Evolutionary conservation across 495 filamentous ascomycete genomes (phyloP).

Genomic region (Penicillium diatomitis): DNA sequence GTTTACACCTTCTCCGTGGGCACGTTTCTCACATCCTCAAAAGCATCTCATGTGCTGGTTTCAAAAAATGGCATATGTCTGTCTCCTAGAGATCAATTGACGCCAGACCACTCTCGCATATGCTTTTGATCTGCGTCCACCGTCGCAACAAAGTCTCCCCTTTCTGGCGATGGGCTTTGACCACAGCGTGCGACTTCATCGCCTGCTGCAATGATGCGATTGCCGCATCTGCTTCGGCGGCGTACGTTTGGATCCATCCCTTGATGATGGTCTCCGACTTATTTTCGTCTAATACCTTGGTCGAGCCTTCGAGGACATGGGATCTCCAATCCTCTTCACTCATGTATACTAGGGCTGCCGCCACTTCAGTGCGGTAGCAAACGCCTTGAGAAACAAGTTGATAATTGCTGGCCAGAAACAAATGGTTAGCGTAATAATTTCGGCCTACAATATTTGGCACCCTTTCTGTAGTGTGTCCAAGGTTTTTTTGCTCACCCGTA

Average conservation of each 20-base stretch:
- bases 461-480: neutral
- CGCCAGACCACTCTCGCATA: slow-evolving; percentile 27
- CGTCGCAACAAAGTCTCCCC: slow-evolving; percentile 33
- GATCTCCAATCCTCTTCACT: slow-evolving; percentile 35
- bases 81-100: slow-evolving; percentile 10
- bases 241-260: slow-evolving; percentile 32
- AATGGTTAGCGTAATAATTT: slow-evolving; percentile 2
- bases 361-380: slow-evolving; percentile 67
- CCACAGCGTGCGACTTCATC: slow-evolving; percentile 14
- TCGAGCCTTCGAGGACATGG: slow-evolving; percentile 34
- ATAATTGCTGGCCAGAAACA: slow-evolving; percentile 40
- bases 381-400: slow-evolving; percentile 49
- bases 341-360: slow-evolving; percentile 46
- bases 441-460: too few species aligned
- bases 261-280: slow-evolving; percentile 28
- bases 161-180: slow-evolving; percentile 16
- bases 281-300: slow-evolving; percentile 21
- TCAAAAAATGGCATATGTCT: neutral
- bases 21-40: neutral
- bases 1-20: neutral
- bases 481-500: slow-evolving; percentile 39
- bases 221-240: slow-evolving; percentile 23
- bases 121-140: slow-evolving; percentile 42
- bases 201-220: slow-evolving; percentile 26
- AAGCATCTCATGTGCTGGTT: too few species aligned